Percentiles rank a stretch among this genome's conserved stretches.
Evolutionary conservation across 352 stramenopile species (phyloP).

Genomic region (Phytophthora brassicae): DNA sequence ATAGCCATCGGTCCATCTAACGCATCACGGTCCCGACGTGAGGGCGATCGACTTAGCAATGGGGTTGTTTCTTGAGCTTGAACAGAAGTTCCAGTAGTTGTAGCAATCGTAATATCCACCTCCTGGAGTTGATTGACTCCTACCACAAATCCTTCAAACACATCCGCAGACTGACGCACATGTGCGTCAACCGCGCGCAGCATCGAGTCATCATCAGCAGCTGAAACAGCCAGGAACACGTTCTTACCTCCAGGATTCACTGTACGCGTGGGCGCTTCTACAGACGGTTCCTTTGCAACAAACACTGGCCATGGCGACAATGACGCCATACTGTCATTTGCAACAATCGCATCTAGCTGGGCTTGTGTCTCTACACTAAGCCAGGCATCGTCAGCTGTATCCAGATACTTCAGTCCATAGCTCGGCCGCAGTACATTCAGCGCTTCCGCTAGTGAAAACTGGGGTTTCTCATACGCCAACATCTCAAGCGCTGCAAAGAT

Average conservation of each 20-base stretch:
- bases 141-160: constrained; percentile 86
- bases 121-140: constrained; percentile 77
- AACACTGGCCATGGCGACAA: constrained; percentile 80
- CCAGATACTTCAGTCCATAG: constrained; percentile 75
- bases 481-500: constrained; percentile 85
- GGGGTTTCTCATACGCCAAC: constrained; percentile 81
- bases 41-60: constrained; percentile 40
- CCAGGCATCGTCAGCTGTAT: constrained; percentile 65
- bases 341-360: constrained; percentile 59
- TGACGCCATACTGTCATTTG: constrained; percentile 54
- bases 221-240: constrained; percentile 77
- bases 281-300: constrained; percentile 61
- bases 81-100: constrained; percentile 15
- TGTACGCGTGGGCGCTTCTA: constrained; percentile 8
- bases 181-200: constrained; percentile 67
- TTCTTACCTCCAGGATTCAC: constrained; percentile 51
- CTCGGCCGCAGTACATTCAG: constrained; percentile 78
- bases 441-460: constrained; percentile 84
- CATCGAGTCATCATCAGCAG: constrained; percentile 74
- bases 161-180: constrained; percentile 38
- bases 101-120: constrained; percentile 14
- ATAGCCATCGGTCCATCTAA: constrained; percentile 38
- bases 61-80: constrained; percentile 55
- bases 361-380: constrained; percentile 81
- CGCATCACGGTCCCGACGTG: constrained; percentile 21